Conservation (phyloP, 1,284 basidiomycete genomes). For the Coriolopsis trogii region DNA sequence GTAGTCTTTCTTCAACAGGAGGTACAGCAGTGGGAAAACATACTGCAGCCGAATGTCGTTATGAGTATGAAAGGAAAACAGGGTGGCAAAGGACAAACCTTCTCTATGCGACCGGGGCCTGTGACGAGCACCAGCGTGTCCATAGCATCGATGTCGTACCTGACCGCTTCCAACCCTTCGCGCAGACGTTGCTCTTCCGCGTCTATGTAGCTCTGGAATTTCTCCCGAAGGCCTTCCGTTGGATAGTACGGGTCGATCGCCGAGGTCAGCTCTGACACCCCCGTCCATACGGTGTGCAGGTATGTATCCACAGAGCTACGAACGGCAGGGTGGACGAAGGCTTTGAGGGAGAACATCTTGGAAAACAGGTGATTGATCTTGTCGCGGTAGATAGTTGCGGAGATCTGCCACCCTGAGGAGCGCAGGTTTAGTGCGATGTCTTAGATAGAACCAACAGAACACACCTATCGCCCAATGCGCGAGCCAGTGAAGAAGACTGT, state of each 20-base stretch:
- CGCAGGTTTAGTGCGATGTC: neutral
- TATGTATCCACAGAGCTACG: conserved; percentile 25
- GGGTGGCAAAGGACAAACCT: conserved; percentile 14
- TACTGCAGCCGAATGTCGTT: conserved; percentile 32
- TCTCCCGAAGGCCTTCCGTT: neutral
- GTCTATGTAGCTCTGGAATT: conserved; percentile 26
- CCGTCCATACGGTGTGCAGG: conserved; percentile 18
- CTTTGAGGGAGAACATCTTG: conserved; percentile 25
- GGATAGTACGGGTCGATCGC: neutral
- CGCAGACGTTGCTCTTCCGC: conserved; percentile 30
- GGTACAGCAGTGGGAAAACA: conserved; percentile 25
- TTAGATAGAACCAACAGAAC: neutral
- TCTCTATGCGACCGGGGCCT: conserved; percentile 29
- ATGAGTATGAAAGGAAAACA: neutral
- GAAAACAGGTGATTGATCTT: conserved; percentile 23
- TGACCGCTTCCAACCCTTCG: conserved; percentile 22
- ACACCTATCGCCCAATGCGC: conserved; percentile 49
- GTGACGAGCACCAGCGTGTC: conserved; percentile 30
- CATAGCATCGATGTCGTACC: conserved; percentile 30
- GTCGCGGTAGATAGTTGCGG: conserved; percentile 25
- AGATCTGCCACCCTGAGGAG: conserved; percentile 24
- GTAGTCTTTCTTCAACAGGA: conserved; percentile 23
- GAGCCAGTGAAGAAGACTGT: conserved; percentile 46
- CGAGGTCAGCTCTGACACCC: conserved; percentile 2
- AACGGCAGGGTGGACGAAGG: conserved; percentile 3